Evolutionary conservation across 495 filamentous ascomycete species (phyloP).

Genomic region (Bacidia gigantensis): DNA sequence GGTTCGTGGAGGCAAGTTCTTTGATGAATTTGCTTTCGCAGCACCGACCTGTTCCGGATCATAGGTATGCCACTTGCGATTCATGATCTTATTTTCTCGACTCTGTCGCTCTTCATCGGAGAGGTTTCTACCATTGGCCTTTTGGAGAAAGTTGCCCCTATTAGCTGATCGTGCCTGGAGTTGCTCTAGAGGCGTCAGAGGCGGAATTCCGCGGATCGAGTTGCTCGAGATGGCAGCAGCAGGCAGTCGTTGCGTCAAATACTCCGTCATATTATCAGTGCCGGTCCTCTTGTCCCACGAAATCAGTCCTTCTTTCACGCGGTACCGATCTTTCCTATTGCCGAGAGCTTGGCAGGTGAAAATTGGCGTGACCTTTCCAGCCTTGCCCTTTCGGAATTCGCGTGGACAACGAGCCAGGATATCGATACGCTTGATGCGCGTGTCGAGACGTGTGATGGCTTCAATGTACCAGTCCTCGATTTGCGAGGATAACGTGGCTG

Average conservation of each 20-base stretch:
- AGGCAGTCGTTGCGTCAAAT: not conserved
- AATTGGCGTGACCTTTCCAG: not conserved
- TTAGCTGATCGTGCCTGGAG: not conserved
- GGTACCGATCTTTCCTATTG: not conserved
- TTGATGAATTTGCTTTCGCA: too few relatives aligned
- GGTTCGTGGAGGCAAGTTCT: too few relatives aligned
- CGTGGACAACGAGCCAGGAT: not conserved
- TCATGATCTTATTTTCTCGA: not conserved
- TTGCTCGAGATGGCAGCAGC: not conserved
- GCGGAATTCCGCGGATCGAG: not conserved
- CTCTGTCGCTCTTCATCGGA: not conserved
- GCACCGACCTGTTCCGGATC: not conserved
- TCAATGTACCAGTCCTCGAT: not conserved
- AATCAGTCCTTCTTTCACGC: not conserved
- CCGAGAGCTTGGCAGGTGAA: not conserved
- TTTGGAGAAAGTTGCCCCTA: not conserved
- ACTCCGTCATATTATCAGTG: not conserved
- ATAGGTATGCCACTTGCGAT: not conserved
- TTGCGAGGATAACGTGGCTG: not conserved
- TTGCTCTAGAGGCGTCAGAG: not conserved
- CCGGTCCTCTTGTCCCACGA: not conserved
- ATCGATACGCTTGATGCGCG: not conserved
- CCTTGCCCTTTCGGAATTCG: not conserved
- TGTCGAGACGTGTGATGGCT: not conserved
- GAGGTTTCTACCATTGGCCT: not conserved